Evolutionary conservation across 148 eudicot species (phyloP).

Genomic region (Polygonum aviculare): DNA sequence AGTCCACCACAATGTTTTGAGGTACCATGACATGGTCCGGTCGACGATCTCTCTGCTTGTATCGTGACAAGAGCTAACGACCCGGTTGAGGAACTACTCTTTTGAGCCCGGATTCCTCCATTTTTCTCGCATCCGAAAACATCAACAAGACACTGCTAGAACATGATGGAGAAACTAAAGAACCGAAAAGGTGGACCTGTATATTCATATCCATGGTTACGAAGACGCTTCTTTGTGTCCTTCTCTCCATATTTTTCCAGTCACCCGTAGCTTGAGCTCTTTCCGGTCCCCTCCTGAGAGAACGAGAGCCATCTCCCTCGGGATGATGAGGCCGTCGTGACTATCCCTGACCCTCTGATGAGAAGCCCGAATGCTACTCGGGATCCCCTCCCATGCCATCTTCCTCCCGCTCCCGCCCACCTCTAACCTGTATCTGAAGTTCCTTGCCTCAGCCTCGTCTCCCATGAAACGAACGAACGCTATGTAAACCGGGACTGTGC

Average conservation of each 20-base stretch:
- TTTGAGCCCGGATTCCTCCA: background rate
- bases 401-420: slow-evolving; percentile 41
- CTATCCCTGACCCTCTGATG: slow-evolving; percentile 45
- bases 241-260: slow-evolving; percentile 41
- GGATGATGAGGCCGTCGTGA: slow-evolving; percentile 53
- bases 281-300: slow-evolving; percentile 41
- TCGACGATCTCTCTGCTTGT: background rate
- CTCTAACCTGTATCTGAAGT: slow-evolving; percentile 40
- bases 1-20: background rate
- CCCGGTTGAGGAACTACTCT: background rate
- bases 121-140: background rate
- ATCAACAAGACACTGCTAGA: background rate
- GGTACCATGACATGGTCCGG: background rate
- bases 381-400: slow-evolving; percentile 50
- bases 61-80: background rate
- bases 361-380: slow-evolving; percentile 51
- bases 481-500: slow-evolving; percentile 44
- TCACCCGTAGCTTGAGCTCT: slow-evolving; percentile 42
- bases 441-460: slow-evolving; percentile 39
- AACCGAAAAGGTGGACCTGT: background rate
- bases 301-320: slow-evolving; percentile 35
- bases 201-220: background rate
- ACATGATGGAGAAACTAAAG: background rate
- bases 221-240: slow-evolving; percentile 1
- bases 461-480: slow-evolving; percentile 59